Base-by-base conservation (phyloP, 75 land plant species). In the Pinus tabuliformis region DNA sequence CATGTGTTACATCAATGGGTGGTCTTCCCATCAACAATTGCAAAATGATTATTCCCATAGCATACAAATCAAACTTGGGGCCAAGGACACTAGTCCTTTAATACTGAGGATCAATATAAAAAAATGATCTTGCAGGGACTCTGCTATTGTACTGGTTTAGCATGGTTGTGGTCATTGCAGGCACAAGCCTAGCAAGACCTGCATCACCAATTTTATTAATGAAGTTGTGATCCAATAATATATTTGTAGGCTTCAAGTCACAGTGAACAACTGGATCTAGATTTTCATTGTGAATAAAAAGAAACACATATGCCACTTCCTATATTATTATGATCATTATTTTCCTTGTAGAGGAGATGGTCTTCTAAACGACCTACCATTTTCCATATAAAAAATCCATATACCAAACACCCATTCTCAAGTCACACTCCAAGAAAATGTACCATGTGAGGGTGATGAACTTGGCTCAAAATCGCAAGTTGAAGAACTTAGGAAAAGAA, bases 61-160 rank as follows among this genome's bases (percentile, higher is more conserved):
- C 91, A 81, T 91, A 91, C 16, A 85, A 76, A 81, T 91, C 94
- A 8, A 89, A 91, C 57, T 85, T 87, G 94, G n/a, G 79, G 13
- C 89, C 87, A 56, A 87, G 76, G 36, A 77, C 12, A 3, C 94
- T 91, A n/a, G 86, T 92, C 62, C 87, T 81, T 26, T 26, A 26
- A 26, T 26, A 26, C 26, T 26, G 0, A 26, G 26, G 26, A 26
- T 26, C 26, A 26, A 26, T 26, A 26, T 26, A 26, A 0, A 26
- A 26, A 26, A 0, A 26, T 26, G 26, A 0, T 0, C 26, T 0
- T 26, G 0, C 0, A n/a, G n/a, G n/a, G n/a, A n/a, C n/a, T n/a
- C n/a, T n/a, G n/a, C n/a, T n/a, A n/a, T n/a, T n/a, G n/a, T n/a
- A n/a, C n/a, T n/a, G n/a, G n/a, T n/a, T n/a, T n/a, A n/a, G n/a